A percentile compares a stretch with the other conserved stretches of the same genome.
Conservation (phyloP, 2,329 filamentous ascomycete genomes). For the Fusarium transvaalense region DNA sequence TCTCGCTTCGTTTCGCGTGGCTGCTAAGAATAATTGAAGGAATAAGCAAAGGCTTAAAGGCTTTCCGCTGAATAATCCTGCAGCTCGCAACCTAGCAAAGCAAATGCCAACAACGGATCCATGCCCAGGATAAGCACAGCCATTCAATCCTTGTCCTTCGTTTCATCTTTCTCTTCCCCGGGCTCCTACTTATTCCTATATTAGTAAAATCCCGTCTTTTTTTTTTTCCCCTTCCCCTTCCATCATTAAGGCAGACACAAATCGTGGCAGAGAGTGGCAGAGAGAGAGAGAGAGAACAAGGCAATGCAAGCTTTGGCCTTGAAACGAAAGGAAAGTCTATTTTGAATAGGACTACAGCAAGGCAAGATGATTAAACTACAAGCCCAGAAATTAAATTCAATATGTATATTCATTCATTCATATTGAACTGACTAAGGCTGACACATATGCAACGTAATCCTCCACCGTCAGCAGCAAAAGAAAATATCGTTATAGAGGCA, state of each 20-base stretch:
- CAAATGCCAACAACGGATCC: conserved; percentile 28
- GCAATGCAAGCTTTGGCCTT: conserved; percentile 1
- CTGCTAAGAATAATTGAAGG: conserved; percentile 2
- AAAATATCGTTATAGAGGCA: not conserved
- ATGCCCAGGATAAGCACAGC: conserved; percentile 23
- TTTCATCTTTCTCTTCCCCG: conserved; percentile 32
- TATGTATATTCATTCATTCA: not conserved
- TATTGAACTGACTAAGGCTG: not conserved
- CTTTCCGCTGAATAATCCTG: conserved; percentile 29
- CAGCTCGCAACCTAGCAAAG: conserved; percentile 17
- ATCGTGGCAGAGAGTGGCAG: conserved; percentile 38
- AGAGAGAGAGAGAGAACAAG: not conserved
- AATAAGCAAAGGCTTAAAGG: not conserved
- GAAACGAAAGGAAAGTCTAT: conserved; percentile 9
- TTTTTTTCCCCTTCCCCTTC: too few relatives aligned
- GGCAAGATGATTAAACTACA: not conserved
- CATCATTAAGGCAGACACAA: conserved; percentile 18
- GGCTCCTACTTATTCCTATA: not conserved
- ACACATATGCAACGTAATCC: not conserved
- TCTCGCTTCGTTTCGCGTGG: conserved; percentile 1
- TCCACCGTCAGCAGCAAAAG: not conserved
- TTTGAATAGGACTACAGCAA: not conserved
- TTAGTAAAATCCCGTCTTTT: not conserved
- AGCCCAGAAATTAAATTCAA: too few relatives aligned
- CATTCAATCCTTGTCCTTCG: conserved; percentile 28